These are phyloP conservation scores for Kodamaea ohmeri DNA, from an alignment of 1,139 yeast species.

Conservation along the genomic window DNA sequence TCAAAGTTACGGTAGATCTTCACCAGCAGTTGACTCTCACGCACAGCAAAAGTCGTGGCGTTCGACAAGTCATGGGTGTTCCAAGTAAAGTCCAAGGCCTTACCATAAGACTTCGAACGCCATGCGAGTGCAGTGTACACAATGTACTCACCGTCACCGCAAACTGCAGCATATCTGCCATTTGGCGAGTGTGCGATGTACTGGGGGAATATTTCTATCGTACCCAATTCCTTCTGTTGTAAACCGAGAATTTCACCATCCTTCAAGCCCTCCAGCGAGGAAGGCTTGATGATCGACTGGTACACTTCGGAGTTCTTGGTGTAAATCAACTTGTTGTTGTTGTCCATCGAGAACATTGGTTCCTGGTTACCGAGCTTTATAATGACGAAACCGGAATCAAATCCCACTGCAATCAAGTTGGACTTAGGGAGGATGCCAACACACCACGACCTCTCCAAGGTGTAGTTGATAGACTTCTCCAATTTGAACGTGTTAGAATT, in stretches of 20 bases:
- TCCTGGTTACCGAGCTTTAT: constrained; percentile 89
- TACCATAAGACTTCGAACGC: constrained; percentile 94
- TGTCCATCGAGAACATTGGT: constrained; percentile 91
- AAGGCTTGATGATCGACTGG: constrained; percentile 75
- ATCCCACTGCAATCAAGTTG: constrained; percentile 85
- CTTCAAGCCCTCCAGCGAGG: constrained; percentile 56
- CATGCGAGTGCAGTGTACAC: constrained; percentile 96
- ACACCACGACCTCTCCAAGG: constrained; percentile 97
- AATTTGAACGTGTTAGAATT: constrained; percentile 76
- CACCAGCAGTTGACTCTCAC: constrained; percentile 65
- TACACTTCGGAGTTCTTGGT: constrained; percentile 88
- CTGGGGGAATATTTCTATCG: constrained; percentile 90
- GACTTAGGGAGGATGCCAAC: constrained; percentile 73
- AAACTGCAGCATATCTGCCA: constrained; percentile 94
- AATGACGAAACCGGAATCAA: constrained; percentile 89
- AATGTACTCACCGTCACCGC: constrained; percentile 97
- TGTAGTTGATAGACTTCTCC: constrained; percentile 86
- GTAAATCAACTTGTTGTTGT: constrained; percentile 86
- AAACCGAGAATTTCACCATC: constrained; percentile 81
- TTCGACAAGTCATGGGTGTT: constrained; percentile 65
- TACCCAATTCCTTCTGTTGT: constrained; percentile 84
- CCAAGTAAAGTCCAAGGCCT: constrained; percentile 92
- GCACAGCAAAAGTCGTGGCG: constrained; percentile 79
- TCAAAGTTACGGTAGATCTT: constrained; percentile 81
- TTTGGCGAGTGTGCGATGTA: constrained; percentile 89